Percentiles rank a stretch among this genome's conserved stretches.
Conservation (phyloP, 257 asterid species). For the Thymus mandschuricus region DNA sequence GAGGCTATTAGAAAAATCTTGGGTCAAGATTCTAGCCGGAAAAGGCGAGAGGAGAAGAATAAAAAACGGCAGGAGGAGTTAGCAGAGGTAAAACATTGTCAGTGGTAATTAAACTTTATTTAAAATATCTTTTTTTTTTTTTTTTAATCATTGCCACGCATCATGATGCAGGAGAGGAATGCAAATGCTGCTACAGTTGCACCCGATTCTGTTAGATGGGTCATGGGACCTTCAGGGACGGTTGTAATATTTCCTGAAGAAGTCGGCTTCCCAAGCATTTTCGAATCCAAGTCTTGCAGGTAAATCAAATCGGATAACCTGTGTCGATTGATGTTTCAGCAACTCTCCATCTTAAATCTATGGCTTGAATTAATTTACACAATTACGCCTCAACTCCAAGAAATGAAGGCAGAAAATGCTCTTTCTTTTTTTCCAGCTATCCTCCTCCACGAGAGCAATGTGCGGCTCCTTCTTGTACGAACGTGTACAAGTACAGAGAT, state of each 20-base stretch:
- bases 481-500: slow-evolving; percentile 74
- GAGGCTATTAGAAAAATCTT: slow-evolving; percentile 88
- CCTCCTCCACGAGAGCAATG: slow-evolving; percentile 86
- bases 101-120: neutral
- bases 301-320: slow-evolving; percentile 24
- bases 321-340: neutral
- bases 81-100: slow-evolving; percentile 53
- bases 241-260: slow-evolving; percentile 78
- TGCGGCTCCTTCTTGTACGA: slow-evolving; percentile 75
- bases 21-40: slow-evolving; percentile 92
- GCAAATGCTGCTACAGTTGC: slow-evolving; percentile 42
- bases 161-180: slow-evolving; percentile 62
- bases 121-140: too few species aligned
- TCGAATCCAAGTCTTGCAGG: slow-evolving; percentile 73
- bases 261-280: slow-evolving; percentile 83
- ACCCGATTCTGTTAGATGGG: slow-evolving; percentile 74
- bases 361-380: neutral
- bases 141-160: slow-evolving; percentile 7
- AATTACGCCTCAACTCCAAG: neutral
- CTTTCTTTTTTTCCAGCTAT: slow-evolving; percentile 45
- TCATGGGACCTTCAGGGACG: slow-evolving; percentile 82
- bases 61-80: slow-evolving; percentile 64
- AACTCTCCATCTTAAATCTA: neutral
- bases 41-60: slow-evolving; percentile 71
- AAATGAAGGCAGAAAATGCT: neutral